A percentile compares a stretch with the other conserved stretches of the same genome.
Evolutionary conservation across 1,139 yeast genomes (phyloP).

Genomic region (Suhomyces bokatorum): DNA sequence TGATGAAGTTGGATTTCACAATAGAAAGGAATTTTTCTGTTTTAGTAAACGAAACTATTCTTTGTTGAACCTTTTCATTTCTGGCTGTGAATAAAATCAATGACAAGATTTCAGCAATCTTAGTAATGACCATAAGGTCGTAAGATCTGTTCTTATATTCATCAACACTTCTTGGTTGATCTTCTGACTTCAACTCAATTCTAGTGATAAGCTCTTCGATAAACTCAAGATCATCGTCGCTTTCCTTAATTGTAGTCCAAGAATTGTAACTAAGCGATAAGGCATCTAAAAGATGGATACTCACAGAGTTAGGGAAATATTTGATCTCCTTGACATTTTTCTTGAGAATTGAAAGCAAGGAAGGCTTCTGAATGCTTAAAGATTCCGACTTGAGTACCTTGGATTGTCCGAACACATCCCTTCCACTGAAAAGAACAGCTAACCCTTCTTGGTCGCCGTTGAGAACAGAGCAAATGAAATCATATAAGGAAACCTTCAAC

Average conservation of each 20-base stretch:
- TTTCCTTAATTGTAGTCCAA: constrained; percentile 62
- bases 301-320: constrained; percentile 57
- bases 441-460: constrained; percentile 85
- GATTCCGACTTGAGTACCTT: constrained; percentile 12
- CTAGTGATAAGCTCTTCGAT: constrained; percentile 50
- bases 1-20: constrained; percentile 32
- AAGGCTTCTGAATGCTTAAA: constrained; percentile 28
- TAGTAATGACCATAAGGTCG: constrained; percentile 58
- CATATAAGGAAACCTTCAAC: constrained; percentile 60
- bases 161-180: constrained; percentile 24
- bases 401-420: constrained; percentile 47
- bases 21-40: constrained; percentile 35
- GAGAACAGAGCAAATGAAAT: constrained; percentile 75
- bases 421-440: constrained; percentile 74
- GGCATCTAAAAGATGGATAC: constrained; percentile 62
- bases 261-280: constrained; percentile 65
- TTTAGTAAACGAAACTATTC: constrained; percentile 47
- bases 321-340: constrained; percentile 54
- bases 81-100: constrained; percentile 65
- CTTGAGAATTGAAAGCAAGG: constrained; percentile 61
- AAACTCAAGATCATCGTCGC: constrained; percentile 47
- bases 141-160: constrained; percentile 50
- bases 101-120: constrained; percentile 74
- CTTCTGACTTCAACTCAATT: constrained; percentile 28
- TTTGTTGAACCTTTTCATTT: constrained; percentile 37